A percentile compares a stretch with the other conserved stretches of the same genome.
Evolutionary conservation across 371 early-diverging fungal species (phyloP).

Genomic region (Syncephalastrum contaminatum): DNA sequence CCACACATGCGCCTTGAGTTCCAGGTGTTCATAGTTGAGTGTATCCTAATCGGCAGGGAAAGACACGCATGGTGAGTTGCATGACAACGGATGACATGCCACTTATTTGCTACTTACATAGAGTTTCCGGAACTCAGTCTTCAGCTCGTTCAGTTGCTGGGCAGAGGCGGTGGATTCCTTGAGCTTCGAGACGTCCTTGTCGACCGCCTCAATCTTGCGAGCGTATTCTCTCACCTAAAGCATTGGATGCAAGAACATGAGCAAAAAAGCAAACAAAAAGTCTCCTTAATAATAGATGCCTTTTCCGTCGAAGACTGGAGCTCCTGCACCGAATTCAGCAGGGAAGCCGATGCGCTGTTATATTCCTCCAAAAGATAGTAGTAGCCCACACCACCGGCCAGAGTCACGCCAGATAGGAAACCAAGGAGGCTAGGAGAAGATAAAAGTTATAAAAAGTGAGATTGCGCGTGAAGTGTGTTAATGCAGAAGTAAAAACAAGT

Average conservation of each 20-base stretch:
- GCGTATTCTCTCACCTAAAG: constrained; percentile 73
- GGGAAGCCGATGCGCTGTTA: constrained; percentile 66
- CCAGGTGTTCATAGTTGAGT: constrained; percentile 71
- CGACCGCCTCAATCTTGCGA: constrained; percentile 71
- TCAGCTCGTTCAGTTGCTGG: constrained; percentile 66
- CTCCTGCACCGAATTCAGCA: constrained; percentile 74
- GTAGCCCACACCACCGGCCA: constrained; percentile 77
- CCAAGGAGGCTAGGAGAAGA: constrained; percentile 67
- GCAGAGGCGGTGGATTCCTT: constrained; percentile 58
- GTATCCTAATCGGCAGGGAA: constrained; percentile 43
- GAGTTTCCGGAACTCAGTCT: constrained; percentile 67
- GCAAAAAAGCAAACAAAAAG: too few relatives aligned
- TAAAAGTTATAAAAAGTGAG: not conserved
- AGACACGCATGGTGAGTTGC: not conserved
- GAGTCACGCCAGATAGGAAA: constrained; percentile 74
- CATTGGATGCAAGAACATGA: too few relatives aligned
- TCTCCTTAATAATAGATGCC: constrained; percentile 29
- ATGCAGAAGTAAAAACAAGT: not conserved
- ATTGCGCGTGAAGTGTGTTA: not conserved
- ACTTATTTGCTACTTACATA: constrained; percentile 35
- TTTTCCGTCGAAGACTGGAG: constrained; percentile 75
- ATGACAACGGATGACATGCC: not conserved
- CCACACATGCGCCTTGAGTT: constrained; percentile 77
- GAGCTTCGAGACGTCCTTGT: constrained; percentile 61
- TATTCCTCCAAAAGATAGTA: constrained; percentile 82